Base-by-base conservation (phyloP, 2,329 filamentous ascomycete genomes). In the Ophiostoma piceae region DNA sequence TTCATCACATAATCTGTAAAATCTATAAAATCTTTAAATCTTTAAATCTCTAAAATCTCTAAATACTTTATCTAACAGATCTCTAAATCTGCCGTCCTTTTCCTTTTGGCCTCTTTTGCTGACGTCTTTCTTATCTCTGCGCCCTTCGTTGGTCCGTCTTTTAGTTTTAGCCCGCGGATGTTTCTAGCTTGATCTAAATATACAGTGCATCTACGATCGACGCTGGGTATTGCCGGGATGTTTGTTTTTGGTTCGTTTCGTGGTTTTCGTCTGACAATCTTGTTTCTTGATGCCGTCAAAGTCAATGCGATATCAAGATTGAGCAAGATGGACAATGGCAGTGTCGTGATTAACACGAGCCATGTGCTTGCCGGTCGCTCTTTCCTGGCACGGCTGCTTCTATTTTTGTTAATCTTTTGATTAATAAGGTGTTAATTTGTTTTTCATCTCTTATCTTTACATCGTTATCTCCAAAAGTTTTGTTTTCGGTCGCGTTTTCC, bases 111-210 rank as follows among this genome's bases (percentile, higher is more conserved):
- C 11, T n/a, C 29, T 64, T 4, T n/a, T 35, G 57, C 57, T 64
- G 57, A 35, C 57, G 57, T 64, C 57, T 64, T 64, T 64, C 57
- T 64, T 64, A 64, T 64, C 57, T 57, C 51, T 57, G 51, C 51
- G 57, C 57, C 57, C 57, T 35, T 64, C 26, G 57, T 37, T 35
- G 29, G 57, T 8, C 26, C 57, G 29, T 64, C 57, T 64, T 64
- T 64, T 64, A 64, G 26, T 64, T 64, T 64, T 64, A 64, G 26
- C 57, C 57, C 57, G 29, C 57, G 29, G 57, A 35, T 35, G 57
- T 35, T 16, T 62, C 57, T 64, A 64, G 57, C 22, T 3, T 57
- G 22, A n/a, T 26, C 51, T 22, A 41, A 41, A 12, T 41, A 41
- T 41, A 57, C n/a, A 57, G n/a, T 8, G n/a, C 11, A 57, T 57